phyloP scores from a whole-genome alignment of 441 rosid genomes.

The Omphalea diandra region DNA sequence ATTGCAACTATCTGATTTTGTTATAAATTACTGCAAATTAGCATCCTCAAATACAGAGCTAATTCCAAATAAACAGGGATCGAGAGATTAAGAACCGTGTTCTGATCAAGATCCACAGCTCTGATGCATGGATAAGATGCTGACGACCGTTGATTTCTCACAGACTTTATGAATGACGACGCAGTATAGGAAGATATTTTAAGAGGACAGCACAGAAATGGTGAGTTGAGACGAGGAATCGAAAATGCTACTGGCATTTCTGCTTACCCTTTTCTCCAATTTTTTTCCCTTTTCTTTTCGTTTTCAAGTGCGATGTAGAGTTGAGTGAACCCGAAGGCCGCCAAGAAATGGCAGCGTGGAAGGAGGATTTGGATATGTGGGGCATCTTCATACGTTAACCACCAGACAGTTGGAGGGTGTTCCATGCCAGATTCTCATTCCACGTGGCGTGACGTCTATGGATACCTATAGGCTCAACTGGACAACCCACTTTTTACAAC shows the following conservation, averaged over 20 bases:
- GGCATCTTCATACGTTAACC: slow-evolving; percentile 30
- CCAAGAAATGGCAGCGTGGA: not conserved
- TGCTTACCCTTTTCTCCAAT: not conserved
- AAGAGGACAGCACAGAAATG: slow-evolving; percentile 53
- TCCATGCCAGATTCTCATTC: slow-evolving; percentile 5
- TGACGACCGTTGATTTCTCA: slow-evolving; percentile 42
- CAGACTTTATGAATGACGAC: slow-evolving; percentile 24
- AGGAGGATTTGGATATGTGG: slow-evolving; percentile 35
- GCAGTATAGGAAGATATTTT: slow-evolving; percentile 32
- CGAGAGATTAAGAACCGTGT: slow-evolving; percentile 58
- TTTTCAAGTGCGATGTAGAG: too few relatives aligned
- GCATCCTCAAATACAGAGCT: not conserved
- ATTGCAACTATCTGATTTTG: slow-evolving; percentile 69
- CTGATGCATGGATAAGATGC: slow-evolving; percentile 59
- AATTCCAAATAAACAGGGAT: not conserved
- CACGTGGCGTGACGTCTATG: slow-evolving; percentile 34
- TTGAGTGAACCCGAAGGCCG: not conserved
- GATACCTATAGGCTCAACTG: not conserved
- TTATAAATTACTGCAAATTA: not conserved
- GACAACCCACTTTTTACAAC: not conserved
- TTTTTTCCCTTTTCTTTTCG: too few relatives aligned
- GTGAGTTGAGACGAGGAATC: slow-evolving; percentile 53
- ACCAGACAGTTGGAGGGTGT: slow-evolving; percentile 12
- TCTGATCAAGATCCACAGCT: slow-evolving; percentile 75
- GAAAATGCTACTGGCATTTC: slow-evolving; percentile 52